A percentile compares a stretch with the other conserved stretches of the same genome.
Evolutionary conservation across 2,329 filamentous ascomycete genomes (phyloP).

Genomic region (Colletotrichum higginsianum): DNA sequence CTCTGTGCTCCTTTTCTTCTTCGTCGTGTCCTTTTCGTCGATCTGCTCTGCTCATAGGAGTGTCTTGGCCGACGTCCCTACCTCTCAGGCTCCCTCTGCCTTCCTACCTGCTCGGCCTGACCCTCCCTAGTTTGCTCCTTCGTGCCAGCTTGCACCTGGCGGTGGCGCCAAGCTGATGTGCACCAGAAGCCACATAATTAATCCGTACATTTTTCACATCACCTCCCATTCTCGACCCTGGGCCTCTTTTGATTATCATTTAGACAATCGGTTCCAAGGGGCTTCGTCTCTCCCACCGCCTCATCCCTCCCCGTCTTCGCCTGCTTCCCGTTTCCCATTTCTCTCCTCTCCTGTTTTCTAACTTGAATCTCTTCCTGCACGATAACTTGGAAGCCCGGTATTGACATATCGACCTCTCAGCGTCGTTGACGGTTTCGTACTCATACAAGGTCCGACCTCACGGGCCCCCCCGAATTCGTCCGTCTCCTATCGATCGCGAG

Average conservation of each 20-base stretch:
- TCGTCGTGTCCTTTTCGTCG: constrained; percentile 5
- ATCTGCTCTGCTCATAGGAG: neutral
- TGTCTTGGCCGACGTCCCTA: neutral
- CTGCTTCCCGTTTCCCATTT: constrained; percentile 1
- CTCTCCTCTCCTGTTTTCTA: constrained; percentile 1
- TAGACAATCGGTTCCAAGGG: constrained; percentile 28
- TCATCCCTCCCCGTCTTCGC: neutral
- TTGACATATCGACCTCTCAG: neutral
- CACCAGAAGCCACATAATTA: constrained; percentile 41
- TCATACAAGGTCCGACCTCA: neutral
- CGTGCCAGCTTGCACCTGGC: constrained; percentile 34
- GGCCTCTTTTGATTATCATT: constrained; percentile 32
- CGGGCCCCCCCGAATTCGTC: neutral
- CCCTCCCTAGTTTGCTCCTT: constrained; percentile 32
- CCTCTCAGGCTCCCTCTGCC: constrained; percentile 1
- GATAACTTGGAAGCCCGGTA: neutral
- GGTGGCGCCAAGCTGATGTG: constrained; percentile 35
- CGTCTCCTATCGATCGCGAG: neutral
- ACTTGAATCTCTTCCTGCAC: neutral
- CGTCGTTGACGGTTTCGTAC: neutral
- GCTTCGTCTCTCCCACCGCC: constrained; percentile 1
- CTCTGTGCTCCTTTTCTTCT: constrained; percentile 6
- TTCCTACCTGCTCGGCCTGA: constrained; percentile 15
- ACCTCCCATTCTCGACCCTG: constrained; percentile 29
- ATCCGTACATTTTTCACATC: constrained; percentile 32